Base-by-base conservation (phyloP, 169 alveolate genomes). In the Babesia sp. region DNA sequence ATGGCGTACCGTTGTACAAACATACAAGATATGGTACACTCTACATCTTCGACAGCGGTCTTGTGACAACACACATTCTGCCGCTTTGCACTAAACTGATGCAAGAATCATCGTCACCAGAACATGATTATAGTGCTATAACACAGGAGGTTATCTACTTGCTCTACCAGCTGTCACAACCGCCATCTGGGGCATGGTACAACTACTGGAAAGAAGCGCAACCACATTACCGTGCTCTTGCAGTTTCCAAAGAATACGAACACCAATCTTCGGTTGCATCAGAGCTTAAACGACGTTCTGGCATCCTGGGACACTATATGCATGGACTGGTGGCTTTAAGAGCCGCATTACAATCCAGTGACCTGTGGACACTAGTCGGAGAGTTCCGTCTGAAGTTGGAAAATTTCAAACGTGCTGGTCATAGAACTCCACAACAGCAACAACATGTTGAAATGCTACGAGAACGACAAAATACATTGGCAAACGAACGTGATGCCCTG, bases 171-270 rank as follows among this genome's bases (percentile, higher is more conserved):
- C 45, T 81, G 36, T 57, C 81, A 18, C 84, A 71, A 18, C 89
- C 89, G 8, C 89, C 89, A 2, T 31, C 85, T 16, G 75, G 63
- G 48, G 68, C 66, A 22, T 81, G 89, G 89, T 72, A 56, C 69
- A 72, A 81, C 37, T 72, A 81, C 68, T 81, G 89, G 89, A 28
- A 26, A 16, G 64, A 66, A 20, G 89, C 79, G 20, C 79, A 79
- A 33, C 69, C 59, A 16, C 67, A 64, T 29, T 79, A 79, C 67
- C 50, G 58, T 26, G 59, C 45, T 8, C 18, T 64, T 22, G 59
- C 74, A 8, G 12, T 12, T 20, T 79, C 69, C 37, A 41, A 41
- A 44, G 67, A 48, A 42, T 48, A 50, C 56, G 41, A 60, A 2
- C 42, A 56, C 46, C 58, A 31, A 41, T 41, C 63, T 11, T 31